These are phyloP conservation scores for Graphilbum fragrans DNA, from an alignment of 2,329 filamentous ascomycete species.

Conservation along the genomic window DNA sequence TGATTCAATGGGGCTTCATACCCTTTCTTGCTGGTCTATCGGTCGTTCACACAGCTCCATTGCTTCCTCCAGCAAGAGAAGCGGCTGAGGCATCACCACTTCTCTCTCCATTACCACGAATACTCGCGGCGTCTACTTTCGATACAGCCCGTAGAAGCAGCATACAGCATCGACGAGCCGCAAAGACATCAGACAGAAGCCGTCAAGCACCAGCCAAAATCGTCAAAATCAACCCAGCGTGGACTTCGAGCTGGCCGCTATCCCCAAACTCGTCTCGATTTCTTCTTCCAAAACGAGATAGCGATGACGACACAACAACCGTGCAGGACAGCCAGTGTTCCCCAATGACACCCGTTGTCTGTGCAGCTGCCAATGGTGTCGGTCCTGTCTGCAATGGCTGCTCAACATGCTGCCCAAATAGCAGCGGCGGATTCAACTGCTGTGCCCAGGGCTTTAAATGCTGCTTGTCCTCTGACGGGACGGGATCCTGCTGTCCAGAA, in stretches of 20 bases:
- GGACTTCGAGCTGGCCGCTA: no score
- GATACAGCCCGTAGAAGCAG: not conserved
- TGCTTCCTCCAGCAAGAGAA: not conserved
- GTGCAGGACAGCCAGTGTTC: slow-evolving; percentile 2
- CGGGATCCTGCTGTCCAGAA: slow-evolving; percentile 1
- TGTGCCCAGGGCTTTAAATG: slow-evolving; percentile 3
- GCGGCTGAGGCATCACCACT: not conserved
- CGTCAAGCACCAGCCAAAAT: no score
- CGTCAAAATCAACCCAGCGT: no score
- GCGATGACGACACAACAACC: not conserved
- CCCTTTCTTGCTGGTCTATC: slow-evolving; percentile 12
- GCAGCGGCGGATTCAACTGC: slow-evolving; percentile 5
- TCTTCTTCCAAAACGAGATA: no score
- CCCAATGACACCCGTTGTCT: not conserved
- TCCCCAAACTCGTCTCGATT: no score
- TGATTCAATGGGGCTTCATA: slow-evolving; percentile 11
- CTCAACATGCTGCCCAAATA: slow-evolving; percentile 7
- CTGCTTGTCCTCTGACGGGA: not conserved
- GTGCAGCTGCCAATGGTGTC: slow-evolving; percentile 4
- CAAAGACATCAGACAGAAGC: not conserved
- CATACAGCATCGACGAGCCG: not conserved
- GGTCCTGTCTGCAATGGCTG: slow-evolving; percentile 5
- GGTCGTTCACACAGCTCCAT: slow-evolving; percentile 1
- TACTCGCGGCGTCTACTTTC: not conserved
- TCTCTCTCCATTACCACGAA: not conserved